Conservation (phyloP, 164 flowering plant species). For the Liquidambar formosana region DNA sequence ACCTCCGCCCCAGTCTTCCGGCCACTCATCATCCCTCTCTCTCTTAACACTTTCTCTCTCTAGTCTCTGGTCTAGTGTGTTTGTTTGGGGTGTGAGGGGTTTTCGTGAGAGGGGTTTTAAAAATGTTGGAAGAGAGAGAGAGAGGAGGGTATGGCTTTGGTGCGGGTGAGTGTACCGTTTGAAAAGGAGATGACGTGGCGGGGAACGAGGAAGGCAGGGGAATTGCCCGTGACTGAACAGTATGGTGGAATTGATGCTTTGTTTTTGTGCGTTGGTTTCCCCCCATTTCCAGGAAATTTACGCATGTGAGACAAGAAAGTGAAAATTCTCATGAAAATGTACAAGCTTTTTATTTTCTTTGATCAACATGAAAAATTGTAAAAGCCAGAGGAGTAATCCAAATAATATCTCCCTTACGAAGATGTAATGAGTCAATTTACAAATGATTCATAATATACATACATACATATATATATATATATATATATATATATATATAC, state of each 20-base stretch:
- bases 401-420: too few species aligned
- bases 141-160: neutral
- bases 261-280: too few species aligned
- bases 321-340: too few species aligned
- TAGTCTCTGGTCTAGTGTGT: neutral
- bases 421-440: too few species aligned
- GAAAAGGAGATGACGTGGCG: neutral
- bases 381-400: too few species aligned
- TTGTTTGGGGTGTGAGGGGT: neutral
- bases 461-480: too few species aligned
- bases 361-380: too few species aligned
- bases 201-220: neutral
- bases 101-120: neutral
- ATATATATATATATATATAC: too few species aligned
- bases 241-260: constrained; percentile 8
- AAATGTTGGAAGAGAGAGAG: neutral
- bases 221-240: constrained; percentile 16
- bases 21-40: constrained; percentile 5
- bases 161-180: neutral
- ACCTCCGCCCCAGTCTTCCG: constrained; percentile 17
- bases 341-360: too few species aligned
- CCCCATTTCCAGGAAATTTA: too few species aligned
- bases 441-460: too few species aligned
- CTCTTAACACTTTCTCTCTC: constrained; percentile 10
- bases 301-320: too few species aligned